Conservation (phyloP, 2,329 filamentous ascomycete genomes). For the Microdochium trichocladiopsis region DNA sequence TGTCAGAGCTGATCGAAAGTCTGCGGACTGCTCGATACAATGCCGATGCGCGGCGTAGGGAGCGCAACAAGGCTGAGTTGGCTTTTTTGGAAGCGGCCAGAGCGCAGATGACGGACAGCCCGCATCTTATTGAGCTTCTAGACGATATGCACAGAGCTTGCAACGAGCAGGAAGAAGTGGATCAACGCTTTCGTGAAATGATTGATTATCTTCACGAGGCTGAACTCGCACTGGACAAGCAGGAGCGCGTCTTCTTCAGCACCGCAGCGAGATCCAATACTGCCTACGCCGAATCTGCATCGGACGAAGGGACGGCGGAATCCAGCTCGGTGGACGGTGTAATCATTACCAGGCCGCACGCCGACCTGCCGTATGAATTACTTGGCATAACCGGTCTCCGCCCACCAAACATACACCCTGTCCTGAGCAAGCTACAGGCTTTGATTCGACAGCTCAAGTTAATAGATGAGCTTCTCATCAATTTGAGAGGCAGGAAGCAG, state of each 20-base stretch:
- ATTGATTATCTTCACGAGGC: slow-evolving; percentile 17
- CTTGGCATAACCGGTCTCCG: not conserved
- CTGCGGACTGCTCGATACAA: slow-evolving; percentile 11
- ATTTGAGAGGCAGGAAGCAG: not conserved
- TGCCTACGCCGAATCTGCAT: slow-evolving; percentile 6
- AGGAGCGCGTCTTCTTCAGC: slow-evolving; percentile 16
- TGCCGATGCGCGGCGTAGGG: slow-evolving; percentile 13
- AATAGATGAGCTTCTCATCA: not conserved
- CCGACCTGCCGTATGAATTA: not conserved
- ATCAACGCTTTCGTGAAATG: slow-evolving; percentile 17
- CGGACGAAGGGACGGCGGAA: slow-evolving; percentile 8
- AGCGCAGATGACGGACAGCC: slow-evolving; percentile 10
- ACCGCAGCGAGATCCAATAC: slow-evolving; percentile 8
- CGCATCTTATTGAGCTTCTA: slow-evolving; percentile 13
- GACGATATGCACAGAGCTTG: slow-evolving; percentile 13
- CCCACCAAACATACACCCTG: not conserved
- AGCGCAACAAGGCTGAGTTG: slow-evolving; percentile 13
- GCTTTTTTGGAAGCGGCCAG: slow-evolving; percentile 16
- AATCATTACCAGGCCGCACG: not conserved
- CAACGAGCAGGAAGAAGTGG: slow-evolving; percentile 13
- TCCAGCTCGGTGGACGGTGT: slow-evolving; percentile 8
- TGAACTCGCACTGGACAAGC: slow-evolving; percentile 11
- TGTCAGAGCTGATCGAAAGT: slow-evolving; percentile 10
- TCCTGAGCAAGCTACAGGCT: not conserved
- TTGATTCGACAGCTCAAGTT: not conserved